Percentiles rank a stretch among this genome's conserved stretches.
phyloP scores from a whole-genome alignment of 768 basidiomycete genomes.

The Hebeloma cylindrosporum region DNA sequence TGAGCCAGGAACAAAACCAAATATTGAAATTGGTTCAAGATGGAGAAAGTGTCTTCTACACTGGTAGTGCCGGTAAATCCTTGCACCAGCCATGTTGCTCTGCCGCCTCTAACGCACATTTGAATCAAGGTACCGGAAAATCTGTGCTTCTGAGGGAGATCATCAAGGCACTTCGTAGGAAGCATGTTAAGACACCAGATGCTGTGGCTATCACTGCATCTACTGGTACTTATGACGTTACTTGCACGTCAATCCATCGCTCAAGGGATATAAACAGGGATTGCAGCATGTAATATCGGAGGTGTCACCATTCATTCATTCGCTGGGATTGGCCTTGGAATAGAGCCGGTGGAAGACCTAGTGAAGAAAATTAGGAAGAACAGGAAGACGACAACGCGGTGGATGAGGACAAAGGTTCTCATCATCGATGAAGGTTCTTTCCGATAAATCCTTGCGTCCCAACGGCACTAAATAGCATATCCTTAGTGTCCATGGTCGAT shows the following conservation, averaged over 20 bases:
- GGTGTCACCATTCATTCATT: conserved; percentile 96
- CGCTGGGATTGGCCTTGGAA: conserved; percentile 87
- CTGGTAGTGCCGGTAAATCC: conserved; percentile 88
- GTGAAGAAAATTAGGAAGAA: conserved; percentile 73
- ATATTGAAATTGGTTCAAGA: conserved; percentile 78
- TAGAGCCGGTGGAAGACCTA: conserved; percentile 61
- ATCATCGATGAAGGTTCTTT: conserved; percentile 76
- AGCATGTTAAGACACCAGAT: conserved; percentile 52
- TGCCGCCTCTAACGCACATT: too few relatives aligned
- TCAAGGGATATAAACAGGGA: conserved; percentile 47
- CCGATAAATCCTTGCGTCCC: neutral
- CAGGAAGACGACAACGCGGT: conserved; percentile 77
- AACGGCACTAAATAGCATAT: conserved; percentile 1
- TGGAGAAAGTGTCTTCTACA: conserved; percentile 86
- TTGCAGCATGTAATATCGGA: conserved; percentile 97
- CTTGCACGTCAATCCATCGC: neutral
- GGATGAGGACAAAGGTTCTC: conserved; percentile 82
- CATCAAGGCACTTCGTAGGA: conserved; percentile 68
- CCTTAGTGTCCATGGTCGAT: conserved; percentile 94
- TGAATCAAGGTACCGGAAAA: conserved; percentile 82
- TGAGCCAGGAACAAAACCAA: conserved; percentile 85
- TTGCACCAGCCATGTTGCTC: too few relatives aligned
- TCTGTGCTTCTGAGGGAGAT: conserved; percentile 93
- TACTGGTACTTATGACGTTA: conserved; percentile 54
- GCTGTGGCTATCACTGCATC: conserved; percentile 93